Percentiles rank a stretch among this genome's conserved stretches.
phyloP scores from a whole-genome alignment of 2,329 filamentous ascomycete genomes.

The Diaporthe sp. region DNA sequence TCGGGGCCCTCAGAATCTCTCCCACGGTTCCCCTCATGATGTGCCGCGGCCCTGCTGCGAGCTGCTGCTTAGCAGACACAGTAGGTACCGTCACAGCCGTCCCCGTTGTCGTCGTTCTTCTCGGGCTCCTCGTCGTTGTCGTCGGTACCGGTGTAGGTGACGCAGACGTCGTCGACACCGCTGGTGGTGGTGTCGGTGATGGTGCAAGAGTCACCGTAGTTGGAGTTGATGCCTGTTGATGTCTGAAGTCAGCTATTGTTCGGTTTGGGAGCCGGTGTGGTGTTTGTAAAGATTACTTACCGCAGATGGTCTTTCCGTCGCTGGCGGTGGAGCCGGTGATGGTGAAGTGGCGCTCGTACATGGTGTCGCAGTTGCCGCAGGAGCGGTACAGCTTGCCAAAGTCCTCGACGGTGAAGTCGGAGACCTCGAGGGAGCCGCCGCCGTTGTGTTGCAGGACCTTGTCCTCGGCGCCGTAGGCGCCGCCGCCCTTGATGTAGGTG shows the following conservation, averaged over 20 bases:
- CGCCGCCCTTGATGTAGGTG: conserved; percentile 55
- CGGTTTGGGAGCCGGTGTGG: neutral
- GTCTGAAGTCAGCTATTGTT: neutral
- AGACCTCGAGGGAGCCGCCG: conserved; percentile 50
- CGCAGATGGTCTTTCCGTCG: conserved; percentile 48
- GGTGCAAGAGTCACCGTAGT: conserved; percentile 56
- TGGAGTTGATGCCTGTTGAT: conserved; percentile 61
- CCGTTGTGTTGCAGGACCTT: conserved; percentile 57
- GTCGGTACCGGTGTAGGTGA: conserved; percentile 31
- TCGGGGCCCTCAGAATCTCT: conserved; percentile 6
- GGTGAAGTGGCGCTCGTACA: conserved; percentile 56
- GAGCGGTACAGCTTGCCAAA: conserved; percentile 62
- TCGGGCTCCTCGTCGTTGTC: conserved; percentile 24
- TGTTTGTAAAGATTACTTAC: neutral
- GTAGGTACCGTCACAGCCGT: conserved; percentile 28
- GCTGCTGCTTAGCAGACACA: conserved; percentile 31
- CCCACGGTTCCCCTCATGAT: neutral
- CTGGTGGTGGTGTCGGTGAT: conserved; percentile 41
- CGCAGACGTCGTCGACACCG: conserved; percentile 18
- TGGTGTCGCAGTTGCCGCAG: conserved; percentile 62
- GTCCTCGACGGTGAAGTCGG: conserved; percentile 57
- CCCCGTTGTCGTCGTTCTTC: conserved; percentile 31
- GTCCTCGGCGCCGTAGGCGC: conserved; percentile 52
- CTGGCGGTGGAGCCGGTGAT: conserved; percentile 59
- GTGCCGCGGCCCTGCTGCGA: neutral